Evolutionary conservation across 108 stramenopile genomes (phyloP), one percentile per base, ranked within the genome.

Genomic region (Nitzschia sp.): DNA sequence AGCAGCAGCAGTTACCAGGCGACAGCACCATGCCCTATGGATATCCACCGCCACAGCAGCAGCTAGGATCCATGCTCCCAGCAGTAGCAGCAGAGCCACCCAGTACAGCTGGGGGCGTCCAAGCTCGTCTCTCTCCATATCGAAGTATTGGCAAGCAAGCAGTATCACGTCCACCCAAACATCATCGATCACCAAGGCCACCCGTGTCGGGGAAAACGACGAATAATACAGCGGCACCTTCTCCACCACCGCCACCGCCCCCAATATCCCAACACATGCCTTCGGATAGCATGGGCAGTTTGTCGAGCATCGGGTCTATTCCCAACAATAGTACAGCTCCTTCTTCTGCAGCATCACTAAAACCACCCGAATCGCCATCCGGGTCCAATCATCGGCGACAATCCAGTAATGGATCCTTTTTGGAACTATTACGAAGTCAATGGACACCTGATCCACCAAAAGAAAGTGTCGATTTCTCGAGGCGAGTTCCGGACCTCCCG

Each of bases 231-330:
- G n/a, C n/a, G n/a, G n/a, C n/a, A n/a, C n/a, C n/a, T 42, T 13
- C 9, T 42, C 38, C 21, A 35, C 55, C 47, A 65, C 36, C 45
- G 0, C 59, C 45, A 64, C 68, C 60, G 65, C 59, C 66, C 30
- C 56, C 55, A 57, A 57, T 34, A 18, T 53, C 46, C 2, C 45
- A 38, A 23, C n/a, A 28, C 46, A 53, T 42, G 26, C 36, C 35
- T 11, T 21, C 30, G 11, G 21, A 64, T 2, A 64, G 54, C 42
- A 17, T 48, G 1, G 63, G 81, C 11, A 76, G 75, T 30, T 53
- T 77, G 23, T 82, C 81, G 2, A 73, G 76, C 11, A 38, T 80
- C 13, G 79, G 71, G 32, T 72, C 71, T 64, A 33, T 46, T 15
- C 66, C n/a, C n/a, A n/a, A n/a, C n/a, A 13, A 42, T 9, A 42